Evolutionary conservation across 192 early-diverging fungal genomes (phyloP).

Genomic region (Rhizoclosmatium globosum): DNA sequence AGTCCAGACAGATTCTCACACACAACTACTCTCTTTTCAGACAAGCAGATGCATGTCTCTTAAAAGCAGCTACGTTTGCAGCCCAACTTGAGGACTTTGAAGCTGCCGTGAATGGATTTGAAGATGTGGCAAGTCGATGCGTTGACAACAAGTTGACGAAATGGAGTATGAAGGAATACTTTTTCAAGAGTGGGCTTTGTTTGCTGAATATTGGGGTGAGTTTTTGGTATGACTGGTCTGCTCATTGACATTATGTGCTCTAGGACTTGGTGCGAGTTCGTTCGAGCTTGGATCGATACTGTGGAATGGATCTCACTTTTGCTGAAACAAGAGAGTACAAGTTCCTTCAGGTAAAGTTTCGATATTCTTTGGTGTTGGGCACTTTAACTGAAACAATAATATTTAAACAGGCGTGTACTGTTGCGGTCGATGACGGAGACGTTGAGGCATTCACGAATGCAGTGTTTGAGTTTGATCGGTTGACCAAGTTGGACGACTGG

Average conservation of each 20-base stretch:
- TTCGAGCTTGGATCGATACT: slow-evolving; percentile 84
- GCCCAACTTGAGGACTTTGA: slow-evolving; percentile 90
- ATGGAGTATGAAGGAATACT: slow-evolving; percentile 96
- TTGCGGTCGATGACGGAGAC: slow-evolving; percentile 80
- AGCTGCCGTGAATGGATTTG: slow-evolving; percentile 90
- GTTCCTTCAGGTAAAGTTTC: slow-evolving; percentile 51
- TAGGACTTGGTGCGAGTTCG: slow-evolving; percentile 81
- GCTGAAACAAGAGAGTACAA: slow-evolving; percentile 82
- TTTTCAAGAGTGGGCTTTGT: slow-evolving; percentile 95
- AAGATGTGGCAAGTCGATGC: slow-evolving; percentile 81
- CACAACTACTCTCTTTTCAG: slow-evolving; percentile 44
- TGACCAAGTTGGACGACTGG: slow-evolving; percentile 95
- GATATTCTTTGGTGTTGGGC: background rate
- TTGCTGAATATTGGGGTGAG: slow-evolving; percentile 80
- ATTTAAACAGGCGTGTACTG: slow-evolving; percentile 66
- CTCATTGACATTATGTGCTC: background rate
- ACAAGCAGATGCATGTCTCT: slow-evolving; percentile 85
- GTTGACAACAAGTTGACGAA: slow-evolving; percentile 92
- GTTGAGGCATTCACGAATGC: slow-evolving; percentile 83
- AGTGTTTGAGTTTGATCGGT: slow-evolving; percentile 83
- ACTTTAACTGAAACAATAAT: background rate
- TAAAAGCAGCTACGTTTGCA: slow-evolving; percentile 92
- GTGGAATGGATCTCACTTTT: slow-evolving; percentile 89
- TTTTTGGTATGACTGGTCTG: background rate
- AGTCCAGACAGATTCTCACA: slow-evolving; percentile 1